Evolutionary conservation across 352 stramenopile genomes (phyloP).

Genomic region (Pythium dissotocum): DNA sequence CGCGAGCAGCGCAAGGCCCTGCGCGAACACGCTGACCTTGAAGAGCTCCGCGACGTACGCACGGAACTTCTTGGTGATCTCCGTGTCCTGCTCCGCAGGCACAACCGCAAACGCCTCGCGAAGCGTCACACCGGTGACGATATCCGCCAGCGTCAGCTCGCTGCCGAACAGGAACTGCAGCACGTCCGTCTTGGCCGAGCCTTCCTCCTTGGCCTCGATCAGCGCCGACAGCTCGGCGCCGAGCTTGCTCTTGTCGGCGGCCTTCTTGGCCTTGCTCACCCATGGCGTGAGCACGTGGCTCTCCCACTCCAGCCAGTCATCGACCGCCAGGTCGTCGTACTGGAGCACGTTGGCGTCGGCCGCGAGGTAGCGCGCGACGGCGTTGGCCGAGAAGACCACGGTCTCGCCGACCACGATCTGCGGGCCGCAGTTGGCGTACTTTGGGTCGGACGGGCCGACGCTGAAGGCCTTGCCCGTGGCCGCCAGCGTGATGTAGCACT

Average conservation of each 20-base stretch:
- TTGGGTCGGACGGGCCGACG: slow-evolving; percentile 54
- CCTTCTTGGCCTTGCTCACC: slow-evolving; percentile 58
- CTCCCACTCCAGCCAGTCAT: slow-evolving; percentile 87
- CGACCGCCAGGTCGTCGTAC: slow-evolving; percentile 71
- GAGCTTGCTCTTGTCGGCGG: slow-evolving; percentile 26
- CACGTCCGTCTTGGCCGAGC: slow-evolving; percentile 37
- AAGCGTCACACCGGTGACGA: slow-evolving; percentile 73
- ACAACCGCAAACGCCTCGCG: slow-evolving; percentile 60
- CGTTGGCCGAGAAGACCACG: slow-evolving; percentile 78
- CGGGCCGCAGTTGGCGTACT: slow-evolving; percentile 55
- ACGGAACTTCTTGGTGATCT: slow-evolving; percentile 58
- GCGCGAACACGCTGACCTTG: slow-evolving; percentile 39
- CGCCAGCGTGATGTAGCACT: slow-evolving; percentile 75
- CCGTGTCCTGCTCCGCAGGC: slow-evolving; percentile 43
- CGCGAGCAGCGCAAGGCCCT: slow-evolving; percentile 47
- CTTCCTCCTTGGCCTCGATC: slow-evolving; percentile 65
- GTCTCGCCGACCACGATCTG: slow-evolving; percentile 51
- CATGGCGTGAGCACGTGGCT: slow-evolving; percentile 59
- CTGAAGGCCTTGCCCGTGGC: slow-evolving; percentile 47
- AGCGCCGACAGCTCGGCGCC: slow-evolving; percentile 46
- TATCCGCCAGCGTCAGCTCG: slow-evolving; percentile 67
- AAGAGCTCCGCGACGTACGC: slow-evolving; percentile 76
- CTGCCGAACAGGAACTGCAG: slow-evolving; percentile 67
- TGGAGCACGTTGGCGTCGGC: slow-evolving; percentile 41
- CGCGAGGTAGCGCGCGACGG: slow-evolving; percentile 73